Base-by-base conservation (phyloP, 192 early-diverging fungal species). In the Gamsiella multidivaricata region DNA sequence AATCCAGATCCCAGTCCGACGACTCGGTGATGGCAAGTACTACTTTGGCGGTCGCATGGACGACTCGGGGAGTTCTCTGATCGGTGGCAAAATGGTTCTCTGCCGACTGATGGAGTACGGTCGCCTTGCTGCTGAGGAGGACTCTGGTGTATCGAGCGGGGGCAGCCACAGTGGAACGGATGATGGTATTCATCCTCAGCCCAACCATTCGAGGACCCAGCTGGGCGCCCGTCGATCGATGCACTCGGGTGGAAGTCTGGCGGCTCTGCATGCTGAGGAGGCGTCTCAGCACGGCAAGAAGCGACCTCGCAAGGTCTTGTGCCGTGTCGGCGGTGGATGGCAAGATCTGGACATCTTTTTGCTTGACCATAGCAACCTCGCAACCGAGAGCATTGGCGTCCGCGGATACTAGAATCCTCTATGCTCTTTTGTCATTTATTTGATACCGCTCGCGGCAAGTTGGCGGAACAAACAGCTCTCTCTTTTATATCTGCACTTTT, bases 281-380 rank as follows among this genome's bases (percentile, higher is more conserved):
- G 55, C 43, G n/a, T n/a, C n/a, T n/a, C n/a, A n/a, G n/a, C n/a
- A n/a, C n/a, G 53, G 39, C 32, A 56, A 66, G 65, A 57, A 65
- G 60, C 47, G 33, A 5, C 41, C 63, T 1, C 62, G 51, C 18
- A 66, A 80, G 46, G 88, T 90, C 1, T 45, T 87, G 34, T 86
- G 88, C 37, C 80, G 86, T 29, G 87, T 88, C 9, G 87, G 88
- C 39, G 88, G 88, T 20, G 87, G 88, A 28, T 89, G 85, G 84
- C 85, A 89, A 23, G 88, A 88, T 71, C 52, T 89, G 36, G 88
- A 89, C 39, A 83, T 88, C 33, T 89, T 89, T 61, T 81, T 89
- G 61, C 43, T 89, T 15, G 86, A 89, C 20, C 85, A 88, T 55
- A 79, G 81, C 50, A 55, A 39, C 29, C 54, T 75, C 42, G 63